These are phyloP conservation scores for Metschnikowia aberdeeniae DNA, from an alignment of 805 yeast genomes.

Conservation along the genomic window DNA sequence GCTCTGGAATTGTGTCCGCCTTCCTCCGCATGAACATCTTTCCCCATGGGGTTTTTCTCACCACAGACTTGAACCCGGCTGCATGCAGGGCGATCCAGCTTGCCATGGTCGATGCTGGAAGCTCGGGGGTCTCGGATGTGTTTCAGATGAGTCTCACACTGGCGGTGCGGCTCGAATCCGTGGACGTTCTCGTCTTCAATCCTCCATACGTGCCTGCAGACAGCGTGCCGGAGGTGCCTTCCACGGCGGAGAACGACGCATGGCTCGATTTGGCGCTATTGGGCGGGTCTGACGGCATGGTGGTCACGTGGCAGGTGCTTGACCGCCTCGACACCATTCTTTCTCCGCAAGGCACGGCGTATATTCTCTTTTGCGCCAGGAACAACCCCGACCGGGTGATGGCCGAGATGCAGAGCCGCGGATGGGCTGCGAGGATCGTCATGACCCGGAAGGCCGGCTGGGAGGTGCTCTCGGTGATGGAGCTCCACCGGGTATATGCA, in stretches of 20 bases:
- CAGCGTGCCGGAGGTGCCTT: constrained; percentile 59
- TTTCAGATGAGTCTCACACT: constrained; percentile 57
- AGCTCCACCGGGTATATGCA: constrained; percentile 34
- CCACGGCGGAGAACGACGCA: constrained; percentile 38
- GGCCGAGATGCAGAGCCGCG: constrained; percentile 37
- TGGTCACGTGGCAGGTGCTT: constrained; percentile 64
- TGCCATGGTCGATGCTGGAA: constrained; percentile 16
- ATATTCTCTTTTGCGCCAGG: constrained; percentile 86
- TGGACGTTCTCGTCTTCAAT: constrained; percentile 81
- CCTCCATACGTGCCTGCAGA: constrained; percentile 97
- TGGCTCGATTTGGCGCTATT: constrained; percentile 90
- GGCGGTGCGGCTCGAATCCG: constrained; percentile 39
- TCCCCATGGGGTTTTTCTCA: constrained; percentile 48
- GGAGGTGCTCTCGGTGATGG: constrained; percentile 81
- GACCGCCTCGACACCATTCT: constrained; percentile 50
- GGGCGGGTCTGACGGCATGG: constrained; percentile 93
- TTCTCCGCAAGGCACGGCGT: constrained; percentile 67
- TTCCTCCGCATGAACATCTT: constrained; percentile 63
- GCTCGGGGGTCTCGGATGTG: constrained; percentile 18
- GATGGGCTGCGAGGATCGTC: constrained; percentile 55
- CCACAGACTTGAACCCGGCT: constrained; percentile 78
- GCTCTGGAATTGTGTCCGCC: constrained; percentile 85
- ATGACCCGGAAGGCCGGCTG: constrained; percentile 85
- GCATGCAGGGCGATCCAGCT: constrained; percentile 50
- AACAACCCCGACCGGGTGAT: constrained; percentile 71